phyloP scores from a whole-genome alignment of 169 alveolate genomes.

The Cryptosporidium sp. region DNA sequence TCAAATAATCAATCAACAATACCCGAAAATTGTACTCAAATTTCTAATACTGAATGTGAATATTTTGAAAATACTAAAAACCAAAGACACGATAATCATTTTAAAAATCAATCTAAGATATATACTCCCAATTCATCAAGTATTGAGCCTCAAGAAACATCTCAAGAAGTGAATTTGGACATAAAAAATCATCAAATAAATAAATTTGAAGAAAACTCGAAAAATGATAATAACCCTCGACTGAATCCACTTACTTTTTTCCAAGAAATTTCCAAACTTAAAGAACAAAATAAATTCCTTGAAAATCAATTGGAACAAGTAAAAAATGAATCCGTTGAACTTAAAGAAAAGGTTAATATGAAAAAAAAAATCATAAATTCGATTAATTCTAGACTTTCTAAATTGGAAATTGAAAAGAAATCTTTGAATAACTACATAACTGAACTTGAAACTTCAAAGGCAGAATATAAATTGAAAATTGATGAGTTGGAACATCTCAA shows the following conservation, averaged over 20 bases:
- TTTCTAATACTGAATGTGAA: neutral
- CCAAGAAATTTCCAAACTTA: conserved; percentile 42
- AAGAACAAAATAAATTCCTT: conserved; percentile 18
- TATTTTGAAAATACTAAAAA: too few relatives aligned
- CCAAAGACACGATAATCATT: too few relatives aligned
- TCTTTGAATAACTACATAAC: neutral
- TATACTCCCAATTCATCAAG: neutral
- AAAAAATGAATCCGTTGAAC: conserved; percentile 16
- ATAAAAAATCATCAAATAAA: neutral
- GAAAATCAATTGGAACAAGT: conserved; percentile 17
- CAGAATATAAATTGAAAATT: conserved; percentile 7
- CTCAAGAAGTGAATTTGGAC: neutral
- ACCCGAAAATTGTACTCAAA: neutral
- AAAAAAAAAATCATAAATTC: conserved; percentile 8
- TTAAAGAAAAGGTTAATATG: conserved; percentile 10
- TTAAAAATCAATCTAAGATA: neutral
- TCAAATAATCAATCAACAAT: neutral
- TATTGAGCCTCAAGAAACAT: neutral
- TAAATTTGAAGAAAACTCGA: neutral
- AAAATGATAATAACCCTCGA: neutral
- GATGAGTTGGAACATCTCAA: conserved; percentile 12
- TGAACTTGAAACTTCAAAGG: conserved; percentile 6
- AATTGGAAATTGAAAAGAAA: conserved; percentile 24
- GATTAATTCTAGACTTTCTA: conserved; percentile 13
- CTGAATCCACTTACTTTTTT: conserved; percentile 35